Evolutionary conservation across 2,329 filamentous ascomycete species (phyloP), one percentile per base, ranked within the genome.

Genomic region (Capronia epimyces): DNA sequence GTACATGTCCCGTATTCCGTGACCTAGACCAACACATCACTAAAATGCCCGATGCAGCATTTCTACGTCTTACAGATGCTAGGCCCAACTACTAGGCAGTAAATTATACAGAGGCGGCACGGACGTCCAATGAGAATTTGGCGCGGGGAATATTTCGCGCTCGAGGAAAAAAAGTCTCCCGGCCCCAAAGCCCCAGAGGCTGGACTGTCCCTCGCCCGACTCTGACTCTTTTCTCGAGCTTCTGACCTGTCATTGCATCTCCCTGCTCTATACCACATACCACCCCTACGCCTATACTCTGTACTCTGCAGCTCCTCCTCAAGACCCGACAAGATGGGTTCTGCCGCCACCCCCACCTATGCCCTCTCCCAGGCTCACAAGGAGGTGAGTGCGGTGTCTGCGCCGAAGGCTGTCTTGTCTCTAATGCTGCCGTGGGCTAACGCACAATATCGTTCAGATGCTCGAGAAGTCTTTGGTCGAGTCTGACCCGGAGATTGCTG

Each of bases 391-490:
- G 40, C n/a, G 25, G n/a, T 42, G n/a, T 37, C 34, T 20, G 34
- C 34, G 13, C 7, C 20, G 15, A 13, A 37, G 5, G 34, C 34
- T 10, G 39, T 3, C 24, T 24, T 42, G n/a, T n/a, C n/a, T 12
- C 21, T 45, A 45, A 49, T 52, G 43, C 44, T 37, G 43, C 24
- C 21, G 3, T 32, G 29, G 7, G 13, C 29, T 32, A 46, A 40
- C 51, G 55, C 44, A 52, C 45, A 55, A 50, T 50, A 52, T 3
- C 18, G 62, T 65, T 64, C 64, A 95, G 89, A 84, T 97, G 82
- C 88, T 98, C 77, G 87, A 97, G 82, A 93, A 88, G 78, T 86
- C 88, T 71, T 83, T 98, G 65, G 75, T 91, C 65, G 88, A 95
- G 64, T 84, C 86, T 50, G 93, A 98, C 72, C 86, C 89, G 51